Conservation (phyloP, 768 basidiomycete genomes). For the Xerocomellus amylosporus region DNA sequence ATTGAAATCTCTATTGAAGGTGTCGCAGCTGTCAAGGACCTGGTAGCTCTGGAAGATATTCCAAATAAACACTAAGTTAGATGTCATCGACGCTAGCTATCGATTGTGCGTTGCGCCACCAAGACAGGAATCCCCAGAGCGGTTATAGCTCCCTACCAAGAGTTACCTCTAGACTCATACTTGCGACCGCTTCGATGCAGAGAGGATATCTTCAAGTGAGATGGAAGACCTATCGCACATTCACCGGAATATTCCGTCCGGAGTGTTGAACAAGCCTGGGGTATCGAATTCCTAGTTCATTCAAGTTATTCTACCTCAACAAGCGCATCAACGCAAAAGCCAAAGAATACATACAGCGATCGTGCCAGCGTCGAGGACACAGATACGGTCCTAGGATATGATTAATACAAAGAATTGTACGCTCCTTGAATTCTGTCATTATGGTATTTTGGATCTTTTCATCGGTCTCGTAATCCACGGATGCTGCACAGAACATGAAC, state of each 20-base stretch:
- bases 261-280: slow-evolving; percentile 57
- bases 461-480: slow-evolving; percentile 88
- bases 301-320: not conserved
- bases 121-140: not conserved
- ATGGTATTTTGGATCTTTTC: slow-evolving; percentile 91
- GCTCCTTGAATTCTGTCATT: slow-evolving; percentile 74
- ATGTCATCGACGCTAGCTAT: not conserved
- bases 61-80: no score
- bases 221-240: slow-evolving; percentile 89
- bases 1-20: not conserved
- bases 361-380: slow-evolving; percentile 78
- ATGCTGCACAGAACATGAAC: slow-evolving; percentile 42
- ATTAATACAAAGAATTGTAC: slow-evolving; percentile 86
- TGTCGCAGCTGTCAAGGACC: no score
- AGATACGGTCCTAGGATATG: slow-evolving; percentile 83
- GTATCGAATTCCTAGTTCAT: slow-evolving; percentile 71
- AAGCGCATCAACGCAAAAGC: not conserved
- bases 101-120: not conserved
- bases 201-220: slow-evolving; percentile 62
- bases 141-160: not conserved
- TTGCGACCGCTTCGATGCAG: slow-evolving; percentile 26
- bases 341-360: slow-evolving; percentile 53
- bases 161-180: not conserved
- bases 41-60: no score
- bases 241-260: slow-evolving; percentile 70